These are phyloP conservation scores for Nakazawaea peltata DNA, from an alignment of 805 yeast genomes.

Conservation along the genomic window DNA sequence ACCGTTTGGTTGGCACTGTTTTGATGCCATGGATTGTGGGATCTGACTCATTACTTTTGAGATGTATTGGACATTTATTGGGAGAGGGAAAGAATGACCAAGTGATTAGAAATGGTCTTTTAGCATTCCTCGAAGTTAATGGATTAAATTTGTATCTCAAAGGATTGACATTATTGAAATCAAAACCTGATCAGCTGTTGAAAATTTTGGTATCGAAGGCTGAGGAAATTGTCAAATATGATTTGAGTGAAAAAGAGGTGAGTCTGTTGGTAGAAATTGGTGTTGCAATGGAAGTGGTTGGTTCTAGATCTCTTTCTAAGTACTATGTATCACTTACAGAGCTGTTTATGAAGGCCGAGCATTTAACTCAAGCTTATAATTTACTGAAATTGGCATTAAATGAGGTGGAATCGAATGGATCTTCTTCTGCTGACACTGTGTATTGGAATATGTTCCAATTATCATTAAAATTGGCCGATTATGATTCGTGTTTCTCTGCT, in stretches of 20 bases:
- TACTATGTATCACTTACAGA: slow-evolving; percentile 30
- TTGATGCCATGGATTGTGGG: no score
- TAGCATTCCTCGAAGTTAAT: no score
- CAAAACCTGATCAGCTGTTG: slow-evolving; percentile 21
- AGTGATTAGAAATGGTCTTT: no score
- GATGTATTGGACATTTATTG: no score
- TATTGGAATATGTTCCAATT: slow-evolving; percentile 18
- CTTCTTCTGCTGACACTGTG: slow-evolving; percentile 14
- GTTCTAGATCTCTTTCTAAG: slow-evolving; percentile 20
- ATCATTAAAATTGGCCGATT: slow-evolving; percentile 22
- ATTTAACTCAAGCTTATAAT: slow-evolving; percentile 9
- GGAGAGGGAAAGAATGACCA: no score
- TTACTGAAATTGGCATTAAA: slow-evolving; percentile 12
- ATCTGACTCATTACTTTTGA: no score
- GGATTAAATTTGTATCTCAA: slow-evolving; percentile 16
- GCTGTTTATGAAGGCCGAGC: slow-evolving; percentile 24
- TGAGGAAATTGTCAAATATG: slow-evolving; percentile 19
- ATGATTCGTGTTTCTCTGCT: slow-evolving; percentile 19
- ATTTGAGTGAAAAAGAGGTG: slow-evolving; percentile 12
- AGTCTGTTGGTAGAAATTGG: neutral
- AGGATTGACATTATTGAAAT: slow-evolving; percentile 19
- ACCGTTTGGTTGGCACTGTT: no score
- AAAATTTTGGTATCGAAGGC: slow-evolving; percentile 21
- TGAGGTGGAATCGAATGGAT: slow-evolving; percentile 9
- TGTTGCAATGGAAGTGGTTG: slow-evolving; percentile 16